Evolutionary conservation across 2,329 filamentous ascomycete species (phyloP).

Genomic region (Exophiala aquamarina): DNA sequence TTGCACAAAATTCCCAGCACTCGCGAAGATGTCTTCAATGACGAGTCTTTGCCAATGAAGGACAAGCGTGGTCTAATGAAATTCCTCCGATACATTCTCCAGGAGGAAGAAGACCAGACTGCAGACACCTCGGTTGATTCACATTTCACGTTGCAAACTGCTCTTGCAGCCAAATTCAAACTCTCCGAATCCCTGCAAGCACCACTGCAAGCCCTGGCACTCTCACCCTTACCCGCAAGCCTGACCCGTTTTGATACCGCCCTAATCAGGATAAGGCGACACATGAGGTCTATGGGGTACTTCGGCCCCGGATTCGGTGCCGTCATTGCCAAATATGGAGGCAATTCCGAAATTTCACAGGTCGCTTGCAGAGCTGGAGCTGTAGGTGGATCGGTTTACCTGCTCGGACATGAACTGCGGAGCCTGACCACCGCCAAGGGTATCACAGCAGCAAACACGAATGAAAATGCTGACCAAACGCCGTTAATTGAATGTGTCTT

Average conservation of each 20-base stretch:
- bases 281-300: constrained; percentile 81
- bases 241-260: constrained; percentile 66
- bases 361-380: constrained; percentile 87
- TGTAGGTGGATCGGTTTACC: constrained; percentile 88
- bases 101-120: constrained; percentile 57
- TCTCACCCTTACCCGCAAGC: constrained; percentile 62
- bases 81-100: constrained; percentile 82
- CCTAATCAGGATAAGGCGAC: constrained; percentile 70
- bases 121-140: constrained; percentile 53
- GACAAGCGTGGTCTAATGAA: constrained; percentile 89
- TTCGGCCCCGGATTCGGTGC: constrained; percentile 89
- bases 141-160: constrained; percentile 53
- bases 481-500: constrained; percentile 33
- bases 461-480: constrained; percentile 20
- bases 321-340: constrained; percentile 90
- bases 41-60: constrained; percentile 71
- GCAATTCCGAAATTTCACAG: constrained; percentile 83
- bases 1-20: constrained; percentile 79
- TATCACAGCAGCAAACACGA: neutral
- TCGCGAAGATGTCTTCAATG: constrained; percentile 86
- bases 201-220: constrained; percentile 67
- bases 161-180: constrained; percentile 57
- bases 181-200: constrained; percentile 68
- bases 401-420: constrained; percentile 70
- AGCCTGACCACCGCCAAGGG: constrained; percentile 20